These are phyloP conservation scores for Protomyces macrosporus DNA, from an alignment of 1,139 yeast genomes.

Conservation along the genomic window DNA sequence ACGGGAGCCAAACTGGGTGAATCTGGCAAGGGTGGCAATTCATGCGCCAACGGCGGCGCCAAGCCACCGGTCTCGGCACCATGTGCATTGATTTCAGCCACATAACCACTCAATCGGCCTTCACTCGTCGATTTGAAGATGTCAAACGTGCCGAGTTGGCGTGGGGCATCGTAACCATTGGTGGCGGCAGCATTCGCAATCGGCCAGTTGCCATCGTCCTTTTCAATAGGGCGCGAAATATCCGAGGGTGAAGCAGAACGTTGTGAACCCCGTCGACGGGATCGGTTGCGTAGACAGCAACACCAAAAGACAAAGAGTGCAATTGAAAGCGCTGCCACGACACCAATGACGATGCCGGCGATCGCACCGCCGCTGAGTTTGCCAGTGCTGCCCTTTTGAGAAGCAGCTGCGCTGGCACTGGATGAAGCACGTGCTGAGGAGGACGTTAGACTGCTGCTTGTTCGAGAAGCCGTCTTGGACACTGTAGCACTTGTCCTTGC, in stretches of 20 bases:
- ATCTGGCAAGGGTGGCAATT: constrained; percentile 23
- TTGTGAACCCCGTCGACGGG: neutral
- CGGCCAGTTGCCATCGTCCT: constrained; percentile 24
- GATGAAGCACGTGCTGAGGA: neutral
- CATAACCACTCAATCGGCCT: constrained; percentile 28
- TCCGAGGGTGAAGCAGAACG: constrained; percentile 6
- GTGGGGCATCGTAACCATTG: constrained; percentile 25
- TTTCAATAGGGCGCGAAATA: constrained; percentile 27
- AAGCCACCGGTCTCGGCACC: neutral
- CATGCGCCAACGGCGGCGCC: constrained; percentile 14
- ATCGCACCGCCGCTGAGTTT: neutral
- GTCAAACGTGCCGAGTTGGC: constrained; percentile 27
- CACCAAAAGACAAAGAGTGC: constrained; percentile 9
- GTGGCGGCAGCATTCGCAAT: constrained; percentile 5
- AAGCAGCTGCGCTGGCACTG: neutral
- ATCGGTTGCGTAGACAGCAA: constrained; percentile 11
- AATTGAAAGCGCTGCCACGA: neutral
- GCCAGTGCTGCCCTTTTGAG: neutral
- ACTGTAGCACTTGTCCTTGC: constrained; percentile 33
- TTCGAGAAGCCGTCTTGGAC: constrained; percentile 33
- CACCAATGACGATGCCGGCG: neutral
- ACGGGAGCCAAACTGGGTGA: constrained; percentile 21
- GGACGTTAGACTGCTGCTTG: constrained; percentile 30
- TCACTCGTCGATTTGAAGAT: constrained; percentile 28
- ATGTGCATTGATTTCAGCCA: constrained; percentile 26